phyloP scores from a whole-genome alignment of 2,329 filamentous ascomycete genomes.

The Bipolaris sorokiniana region DNA sequence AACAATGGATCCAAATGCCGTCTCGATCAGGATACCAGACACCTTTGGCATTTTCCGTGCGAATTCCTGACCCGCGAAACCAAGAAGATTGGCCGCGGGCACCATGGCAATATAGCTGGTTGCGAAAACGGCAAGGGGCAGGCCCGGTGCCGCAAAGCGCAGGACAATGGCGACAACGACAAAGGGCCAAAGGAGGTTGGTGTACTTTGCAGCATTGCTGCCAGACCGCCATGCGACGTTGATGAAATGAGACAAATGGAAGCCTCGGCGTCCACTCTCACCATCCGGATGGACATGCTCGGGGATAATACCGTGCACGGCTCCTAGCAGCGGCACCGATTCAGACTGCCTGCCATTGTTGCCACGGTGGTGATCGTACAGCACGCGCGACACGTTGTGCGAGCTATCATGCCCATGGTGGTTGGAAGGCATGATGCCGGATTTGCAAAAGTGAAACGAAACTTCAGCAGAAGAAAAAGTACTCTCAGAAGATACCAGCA shows the following conservation, averaged over 20 bases:
- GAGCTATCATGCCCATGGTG: constrained; percentile 17
- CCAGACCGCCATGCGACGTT: constrained; percentile 69
- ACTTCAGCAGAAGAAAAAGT: too few species aligned
- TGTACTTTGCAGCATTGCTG: constrained; percentile 66
- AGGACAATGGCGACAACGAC: constrained; percentile 73
- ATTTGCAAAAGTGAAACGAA: not conserved
- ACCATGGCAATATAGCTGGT: constrained; percentile 79
- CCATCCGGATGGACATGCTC: constrained; percentile 58
- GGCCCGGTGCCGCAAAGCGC: constrained; percentile 59
- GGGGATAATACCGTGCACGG: constrained; percentile 31
- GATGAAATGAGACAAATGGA: constrained; percentile 68
- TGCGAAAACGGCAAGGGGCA: constrained; percentile 68
- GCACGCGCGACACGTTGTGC: constrained; percentile 13
- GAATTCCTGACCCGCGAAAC: constrained; percentile 75
- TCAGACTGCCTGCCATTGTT: constrained; percentile 27
- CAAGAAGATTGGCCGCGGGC: constrained; percentile 75
- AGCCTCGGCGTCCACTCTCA: constrained; percentile 70
- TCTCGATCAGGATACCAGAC: constrained; percentile 66
- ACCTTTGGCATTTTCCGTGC: constrained; percentile 78
- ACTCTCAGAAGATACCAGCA: too few species aligned
- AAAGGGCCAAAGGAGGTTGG: constrained; percentile 77
- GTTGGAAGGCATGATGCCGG: constrained; percentile 15
- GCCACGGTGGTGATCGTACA: constrained; percentile 20
- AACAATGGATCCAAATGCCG: constrained; percentile 72
- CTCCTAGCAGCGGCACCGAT: constrained; percentile 36